These are phyloP conservation scores for Trypanosoma congolense DNA, from an alignment of 208 protist genomes.

Conservation along the genomic window DNA sequence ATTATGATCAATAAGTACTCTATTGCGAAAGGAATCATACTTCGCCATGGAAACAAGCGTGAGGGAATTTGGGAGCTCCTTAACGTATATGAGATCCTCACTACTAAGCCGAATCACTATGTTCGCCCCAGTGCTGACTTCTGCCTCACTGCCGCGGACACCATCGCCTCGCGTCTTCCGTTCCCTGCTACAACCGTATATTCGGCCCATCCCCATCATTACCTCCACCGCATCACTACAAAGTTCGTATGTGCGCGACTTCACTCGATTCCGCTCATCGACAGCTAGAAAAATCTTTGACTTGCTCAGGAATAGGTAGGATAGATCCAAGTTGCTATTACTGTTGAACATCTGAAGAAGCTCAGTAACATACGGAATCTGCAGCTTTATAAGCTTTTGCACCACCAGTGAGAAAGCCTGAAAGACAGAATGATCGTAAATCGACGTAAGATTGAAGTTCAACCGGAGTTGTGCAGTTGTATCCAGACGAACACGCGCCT, in stretches of 20 bases:
- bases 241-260: constrained; percentile 77
- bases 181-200: constrained; percentile 33
- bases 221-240: constrained; percentile 88
- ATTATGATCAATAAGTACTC: constrained; percentile 78
- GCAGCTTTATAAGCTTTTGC: constrained; percentile 75
- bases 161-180: background rate
- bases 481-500: constrained; percentile 73
- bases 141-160: constrained; percentile 22
- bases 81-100: constrained; percentile 83
- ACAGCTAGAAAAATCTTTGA: constrained; percentile 85
- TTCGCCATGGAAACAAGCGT: constrained; percentile 85
- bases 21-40: constrained; percentile 59
- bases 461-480: constrained; percentile 48
- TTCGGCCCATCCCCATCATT: constrained; percentile 65
- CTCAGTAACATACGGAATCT: constrained; percentile 78
- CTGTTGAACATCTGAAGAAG: constrained; percentile 84
- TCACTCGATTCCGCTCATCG: constrained; percentile 75
- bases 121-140: constrained; percentile 20
- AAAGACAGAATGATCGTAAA: constrained; percentile 89
- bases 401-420: constrained; percentile 88
- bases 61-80: constrained; percentile 77
- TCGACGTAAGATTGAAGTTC: constrained; percentile 88
- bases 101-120: constrained; percentile 46
- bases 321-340: constrained; percentile 81
- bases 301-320: constrained; percentile 81